Evolutionary conservation across 306 rosid species (phyloP).

Genomic region (Dryas alaskensis): DNA sequence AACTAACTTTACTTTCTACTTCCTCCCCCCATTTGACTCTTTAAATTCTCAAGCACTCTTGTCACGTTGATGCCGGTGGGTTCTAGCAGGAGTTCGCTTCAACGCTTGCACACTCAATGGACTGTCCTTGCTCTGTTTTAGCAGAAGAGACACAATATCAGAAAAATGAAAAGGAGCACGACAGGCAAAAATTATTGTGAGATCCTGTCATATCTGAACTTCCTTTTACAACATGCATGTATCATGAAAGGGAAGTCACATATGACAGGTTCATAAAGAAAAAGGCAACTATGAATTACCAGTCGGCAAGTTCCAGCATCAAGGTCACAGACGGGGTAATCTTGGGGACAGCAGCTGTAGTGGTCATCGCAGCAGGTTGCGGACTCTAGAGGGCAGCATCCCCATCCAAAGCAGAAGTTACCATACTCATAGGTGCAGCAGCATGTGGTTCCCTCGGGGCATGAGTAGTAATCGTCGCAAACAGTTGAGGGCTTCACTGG

Average conservation of each 20-base stretch:
- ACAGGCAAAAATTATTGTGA: not conserved
- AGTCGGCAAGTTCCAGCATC: slow-evolving; percentile 52
- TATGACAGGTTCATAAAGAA: not conserved
- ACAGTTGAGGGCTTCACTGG: slow-evolving; percentile 43
- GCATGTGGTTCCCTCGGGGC: slow-evolving; percentile 67
- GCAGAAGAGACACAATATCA: not conserved
- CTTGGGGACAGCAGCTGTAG: slow-evolving; percentile 77
- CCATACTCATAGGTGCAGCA: slow-evolving; percentile 65
- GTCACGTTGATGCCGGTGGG: slow-evolving; percentile 10
- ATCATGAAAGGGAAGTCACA: no score
- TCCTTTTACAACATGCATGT: no score
- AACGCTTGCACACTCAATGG: slow-evolving; percentile 57
- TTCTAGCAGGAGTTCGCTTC: slow-evolving; percentile 49
- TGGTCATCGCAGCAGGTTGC: slow-evolving; percentile 84
- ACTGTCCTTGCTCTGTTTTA: slow-evolving; percentile 52
- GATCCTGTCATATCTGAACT: no score
- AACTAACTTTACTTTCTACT: not conserved
- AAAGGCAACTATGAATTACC: slow-evolving; percentile 35
- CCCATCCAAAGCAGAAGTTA: slow-evolving; percentile 75
- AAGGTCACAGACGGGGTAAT: slow-evolving; percentile 70
- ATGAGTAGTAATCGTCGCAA: slow-evolving; percentile 68
- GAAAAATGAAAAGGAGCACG: not conserved
- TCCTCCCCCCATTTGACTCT: not conserved
- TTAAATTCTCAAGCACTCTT: slow-evolving; percentile 16
- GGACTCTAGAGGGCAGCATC: slow-evolving; percentile 82